Evolutionary conservation across 176 grass and related monocot species (phyloP), one percentile per base, ranked within the genome.

Genomic region (Bromus sterilis): DNA sequence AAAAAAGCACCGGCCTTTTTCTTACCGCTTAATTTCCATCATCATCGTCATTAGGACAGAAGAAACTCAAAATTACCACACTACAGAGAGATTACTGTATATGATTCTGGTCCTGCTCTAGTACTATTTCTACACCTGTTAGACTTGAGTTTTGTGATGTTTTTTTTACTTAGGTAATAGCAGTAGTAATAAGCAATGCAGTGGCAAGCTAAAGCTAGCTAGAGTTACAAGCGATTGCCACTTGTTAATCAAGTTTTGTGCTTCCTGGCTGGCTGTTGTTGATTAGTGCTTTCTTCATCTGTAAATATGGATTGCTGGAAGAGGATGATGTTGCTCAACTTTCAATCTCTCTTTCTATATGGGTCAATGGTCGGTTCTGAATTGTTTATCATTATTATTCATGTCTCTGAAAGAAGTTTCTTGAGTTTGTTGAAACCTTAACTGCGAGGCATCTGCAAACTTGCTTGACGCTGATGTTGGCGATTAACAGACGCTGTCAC

Each of bases 31-130:
- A 80, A 53, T 21, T 21, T 8, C 36, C 43, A 71, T 71, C 68
- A 44, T 73, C 66, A 9, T 21, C 48, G 31, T 41, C 55, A 58
- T 32, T 82, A 85, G 56, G 64, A 81, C 71, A 89, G 24, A 60
- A 89, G 24, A 60, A 63, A 36, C 13, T 7, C 71, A 74, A 74
- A 58, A 80, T 70, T 72, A 29, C 15, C 30, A 49, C 70, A 77
- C 59, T 40, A 43, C 26, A 46, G 34, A 81, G 74, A 89, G 78
- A 85, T 83, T 79, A 79, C 70, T 84, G 71, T 88, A 69, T 86
- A 85, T 85, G 84, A 85, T 75, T 56, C 43, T 25, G 56, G 71
- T 3, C 43, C 37, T 48, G 34, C 28, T 66, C 36, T 82, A 69
- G 66, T 46, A 11, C 55, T 46, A 7, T 37, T 73, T 34, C 28